Evolutionary conservation across 257 asterid species (phyloP), one percentile per base, ranked within the genome.

Genomic region (Voacanga thouarsii): DNA sequence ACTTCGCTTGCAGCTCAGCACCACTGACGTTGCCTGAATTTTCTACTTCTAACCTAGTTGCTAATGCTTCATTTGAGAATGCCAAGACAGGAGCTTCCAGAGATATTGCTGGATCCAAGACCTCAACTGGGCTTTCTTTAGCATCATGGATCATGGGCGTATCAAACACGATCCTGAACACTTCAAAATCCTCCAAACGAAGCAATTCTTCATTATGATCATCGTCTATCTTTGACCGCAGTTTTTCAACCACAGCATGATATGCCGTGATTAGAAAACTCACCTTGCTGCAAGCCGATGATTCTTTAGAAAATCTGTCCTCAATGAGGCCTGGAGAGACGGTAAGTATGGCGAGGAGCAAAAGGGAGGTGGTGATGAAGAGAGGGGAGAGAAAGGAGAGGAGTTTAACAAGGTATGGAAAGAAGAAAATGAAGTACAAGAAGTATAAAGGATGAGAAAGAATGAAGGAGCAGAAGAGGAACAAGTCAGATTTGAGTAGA

Each of bases 341-440:
- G 12, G 85, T 80, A 82, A 88, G 74, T 47, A 86, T 59, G 56
- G 94, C 79, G 43, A 89, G 73, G 84, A 79, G 81, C 66, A 93
- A 83, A 83, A 92, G 89, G 39, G 84, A 79, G 3, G 89, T 88
- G 80, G 98, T 86, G 82, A 89, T 1, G 86, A 92, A 81, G 55
- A 94, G 97, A 72, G 97, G 97, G 61, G 88, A 93, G 78, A 93
- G 90, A 64, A 87, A 95, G 5, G 90, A 84, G n/a, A 90, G 5
- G 81, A 90, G 74, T 65, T 81, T 88, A 51, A 91, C 78, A 28
- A 92, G 77, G 85, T 81, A 90, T 6, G 91, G 97, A 0, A 85
- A 84, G 90, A 92, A 91, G 96, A 89, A 87, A 55, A 89, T 44
- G 81, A 91, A 78, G 93, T 83, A 88, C 0, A 89, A 84, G 26